These are phyloP conservation scores for Trapa bicornis DNA, from an alignment of 345 rosid genomes.

Conservation along the genomic window DNA sequence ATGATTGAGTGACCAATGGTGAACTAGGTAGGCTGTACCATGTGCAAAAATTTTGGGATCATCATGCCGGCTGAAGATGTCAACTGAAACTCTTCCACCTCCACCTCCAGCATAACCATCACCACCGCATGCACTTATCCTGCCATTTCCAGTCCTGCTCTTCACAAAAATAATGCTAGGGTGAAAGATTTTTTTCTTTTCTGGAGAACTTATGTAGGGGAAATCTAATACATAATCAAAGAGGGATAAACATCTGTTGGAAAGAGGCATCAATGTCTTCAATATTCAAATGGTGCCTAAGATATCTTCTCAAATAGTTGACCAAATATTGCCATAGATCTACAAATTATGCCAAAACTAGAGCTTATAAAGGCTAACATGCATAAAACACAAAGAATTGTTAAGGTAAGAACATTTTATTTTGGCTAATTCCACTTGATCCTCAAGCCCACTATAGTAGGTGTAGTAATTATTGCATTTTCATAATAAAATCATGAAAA, in stretches of 20 bases:
- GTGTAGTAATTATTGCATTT: not conserved
- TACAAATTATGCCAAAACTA: not conserved
- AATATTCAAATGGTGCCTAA: not conserved
- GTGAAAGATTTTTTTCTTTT: not conserved
- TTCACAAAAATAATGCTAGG: conserved; percentile 19
- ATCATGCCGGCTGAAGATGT: conserved; percentile 91
- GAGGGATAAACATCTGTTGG: not conserved
- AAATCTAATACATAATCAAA: not conserved
- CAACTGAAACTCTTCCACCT: conserved; percentile 93
- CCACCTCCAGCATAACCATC: conserved; percentile 97
- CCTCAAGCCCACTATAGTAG: not conserved
- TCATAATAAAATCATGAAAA: not conserved
- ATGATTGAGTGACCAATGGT: not conserved
- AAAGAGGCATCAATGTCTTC: not conserved
- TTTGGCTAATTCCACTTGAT: not conserved
- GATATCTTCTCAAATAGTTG: not conserved
- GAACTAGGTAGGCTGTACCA: conserved; percentile 41
- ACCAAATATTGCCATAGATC: not conserved
- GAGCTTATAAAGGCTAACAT: not conserved
- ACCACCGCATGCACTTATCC: conserved; percentile 94
- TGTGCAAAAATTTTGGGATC: conserved; percentile 80
- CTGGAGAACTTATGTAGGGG: not conserved
- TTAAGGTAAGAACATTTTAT: not conserved
- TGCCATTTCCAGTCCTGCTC: conserved; percentile 94
- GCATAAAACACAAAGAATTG: not conserved